Percentiles rank a stretch among this genome's conserved stretches.
Evolutionary conservation across 1,284 basidiomycete genomes (phyloP).

Genomic region (Ganoderma leucocontextum): DNA sequence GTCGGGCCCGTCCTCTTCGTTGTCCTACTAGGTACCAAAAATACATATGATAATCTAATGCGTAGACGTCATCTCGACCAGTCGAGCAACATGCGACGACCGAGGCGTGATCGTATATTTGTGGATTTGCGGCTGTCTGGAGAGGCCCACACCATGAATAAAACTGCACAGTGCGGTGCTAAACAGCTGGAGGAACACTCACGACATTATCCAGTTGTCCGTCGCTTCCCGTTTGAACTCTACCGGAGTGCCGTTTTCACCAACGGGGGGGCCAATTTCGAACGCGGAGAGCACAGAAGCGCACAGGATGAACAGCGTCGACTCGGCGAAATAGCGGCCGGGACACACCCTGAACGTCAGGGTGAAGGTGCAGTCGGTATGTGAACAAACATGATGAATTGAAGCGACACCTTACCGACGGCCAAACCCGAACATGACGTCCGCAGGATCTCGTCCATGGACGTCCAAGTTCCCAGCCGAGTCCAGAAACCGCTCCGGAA

Average conservation of each 20-base stretch:
- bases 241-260: conserved; percentile 2
- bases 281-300: conserved; percentile 22
- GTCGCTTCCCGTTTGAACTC: not conserved
- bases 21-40: too few relatives aligned
- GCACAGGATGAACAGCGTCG: conserved; percentile 22
- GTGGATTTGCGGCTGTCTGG: not conserved
- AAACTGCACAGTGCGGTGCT: not conserved
- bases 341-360: conserved; percentile 20
- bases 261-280: conserved; percentile 11
- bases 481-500: conserved; percentile 22
- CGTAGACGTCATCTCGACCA: too few relatives aligned
- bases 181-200: not conserved
- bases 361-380: not conserved
- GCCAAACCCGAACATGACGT: conserved; percentile 21
- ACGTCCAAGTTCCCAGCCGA: not conserved
- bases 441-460: conserved; percentile 2
- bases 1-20: too few relatives aligned
- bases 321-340: conserved; percentile 17
- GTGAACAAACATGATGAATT: too few relatives aligned
- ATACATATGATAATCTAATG: not conserved
- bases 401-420: conserved; percentile 12
- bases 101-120: not conserved
- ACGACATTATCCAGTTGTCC: not conserved
- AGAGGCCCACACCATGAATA: too few relatives aligned
- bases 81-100: not conserved